These are phyloP conservation scores for Prunus davidiana DNA, from an alignment of 306 rosid species.

Conservation along the genomic window DNA sequence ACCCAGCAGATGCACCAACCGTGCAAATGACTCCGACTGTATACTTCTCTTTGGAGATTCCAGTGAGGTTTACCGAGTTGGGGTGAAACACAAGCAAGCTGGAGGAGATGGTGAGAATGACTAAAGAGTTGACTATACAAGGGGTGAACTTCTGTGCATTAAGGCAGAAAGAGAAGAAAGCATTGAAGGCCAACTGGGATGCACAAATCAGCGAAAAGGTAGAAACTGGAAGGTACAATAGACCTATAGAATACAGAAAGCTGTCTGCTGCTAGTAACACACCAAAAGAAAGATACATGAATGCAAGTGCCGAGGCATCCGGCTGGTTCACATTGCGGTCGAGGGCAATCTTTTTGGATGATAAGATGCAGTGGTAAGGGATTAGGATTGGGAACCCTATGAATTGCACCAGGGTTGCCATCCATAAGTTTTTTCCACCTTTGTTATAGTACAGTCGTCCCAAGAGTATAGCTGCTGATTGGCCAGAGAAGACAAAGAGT, in stretches of 20 bases:
- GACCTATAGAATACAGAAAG: constrained; percentile 39
- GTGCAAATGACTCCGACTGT: constrained; percentile 44
- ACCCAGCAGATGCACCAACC: constrained; percentile 38
- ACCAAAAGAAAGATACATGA: constrained; percentile 33
- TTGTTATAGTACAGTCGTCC: constrained; percentile 43
- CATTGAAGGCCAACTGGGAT: constrained; percentile 52
- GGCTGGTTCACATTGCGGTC: constrained; percentile 10
- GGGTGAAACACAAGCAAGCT: constrained; percentile 42
- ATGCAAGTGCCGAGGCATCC: constrained; percentile 12
- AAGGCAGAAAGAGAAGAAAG: constrained; percentile 53
- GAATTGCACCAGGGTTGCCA: constrained; percentile 31
- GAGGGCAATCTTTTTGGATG: neutral
- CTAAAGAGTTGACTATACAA: constrained; percentile 40
- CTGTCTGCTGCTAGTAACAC: constrained; percentile 31
- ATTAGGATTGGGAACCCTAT: constrained; percentile 41
- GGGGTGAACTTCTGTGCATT: constrained; percentile 52
- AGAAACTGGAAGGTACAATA: constrained; percentile 52
- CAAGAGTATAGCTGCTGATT: constrained; percentile 33
- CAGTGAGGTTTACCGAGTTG: constrained; percentile 3
- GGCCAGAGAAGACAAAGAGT: constrained; percentile 24
- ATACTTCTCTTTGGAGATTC: constrained; percentile 31
- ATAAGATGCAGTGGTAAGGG: constrained; percentile 26
- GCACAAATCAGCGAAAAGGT: constrained; percentile 46
- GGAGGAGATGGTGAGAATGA: constrained; percentile 51
- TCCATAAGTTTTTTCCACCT: constrained; percentile 52